Percentiles rank a stretch among this genome's conserved stretches.
Conservation (phyloP, 1,284 basidiomycete genomes). For the Apiotrichum laibachii region DNA sequence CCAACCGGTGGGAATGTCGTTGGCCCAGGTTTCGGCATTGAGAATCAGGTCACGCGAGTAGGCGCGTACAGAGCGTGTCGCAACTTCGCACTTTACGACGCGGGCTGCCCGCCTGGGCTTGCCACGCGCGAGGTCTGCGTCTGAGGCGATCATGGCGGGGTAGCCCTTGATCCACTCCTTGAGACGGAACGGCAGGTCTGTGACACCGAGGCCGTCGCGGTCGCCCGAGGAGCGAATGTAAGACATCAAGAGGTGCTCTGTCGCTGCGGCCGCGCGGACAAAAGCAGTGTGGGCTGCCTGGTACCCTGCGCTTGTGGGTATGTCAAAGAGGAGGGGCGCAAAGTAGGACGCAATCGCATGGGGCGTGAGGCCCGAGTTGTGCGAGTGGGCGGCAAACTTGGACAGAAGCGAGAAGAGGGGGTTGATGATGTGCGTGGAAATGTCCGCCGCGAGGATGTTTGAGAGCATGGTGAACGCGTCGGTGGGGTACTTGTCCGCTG, state of each 20-base stretch:
- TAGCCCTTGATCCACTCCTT: constrained; percentile 84
- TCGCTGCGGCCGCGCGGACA: constrained; percentile 73
- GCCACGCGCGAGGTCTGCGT: constrained; percentile 44
- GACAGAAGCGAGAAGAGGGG: constrained; percentile 70
- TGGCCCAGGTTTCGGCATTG: constrained; percentile 68
- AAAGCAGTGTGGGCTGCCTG: constrained; percentile 75
- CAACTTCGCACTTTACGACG: constrained; percentile 66
- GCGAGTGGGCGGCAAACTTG: constrained; percentile 72
- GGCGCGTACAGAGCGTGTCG: constrained; percentile 72
- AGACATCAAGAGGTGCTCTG: constrained; percentile 80
- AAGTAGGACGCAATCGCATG: constrained; percentile 83
- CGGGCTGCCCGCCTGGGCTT: constrained; percentile 68
- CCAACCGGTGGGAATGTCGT: constrained; percentile 39
- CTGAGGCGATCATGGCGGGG: constrained; percentile 62
- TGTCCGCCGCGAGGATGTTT: constrained; percentile 50
- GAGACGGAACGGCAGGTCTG: constrained; percentile 70
- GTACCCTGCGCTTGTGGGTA: constrained; percentile 58
- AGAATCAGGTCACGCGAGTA: constrained; percentile 76
- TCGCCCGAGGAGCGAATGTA: constrained; percentile 75
- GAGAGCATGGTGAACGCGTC: constrained; percentile 64
- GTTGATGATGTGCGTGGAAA: constrained; percentile 61
- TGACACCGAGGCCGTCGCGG: constrained; percentile 56
- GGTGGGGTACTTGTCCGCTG: constrained; percentile 66
- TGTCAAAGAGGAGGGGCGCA: constrained; percentile 72
- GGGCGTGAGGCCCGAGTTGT: constrained; percentile 77